Percentiles rank a stretch among this genome's conserved stretches.
These are phyloP conservation scores for Arthrobotrys conoides DNA, from an alignment of 2,329 filamentous ascomycete species.

Conservation along the genomic window DNA sequence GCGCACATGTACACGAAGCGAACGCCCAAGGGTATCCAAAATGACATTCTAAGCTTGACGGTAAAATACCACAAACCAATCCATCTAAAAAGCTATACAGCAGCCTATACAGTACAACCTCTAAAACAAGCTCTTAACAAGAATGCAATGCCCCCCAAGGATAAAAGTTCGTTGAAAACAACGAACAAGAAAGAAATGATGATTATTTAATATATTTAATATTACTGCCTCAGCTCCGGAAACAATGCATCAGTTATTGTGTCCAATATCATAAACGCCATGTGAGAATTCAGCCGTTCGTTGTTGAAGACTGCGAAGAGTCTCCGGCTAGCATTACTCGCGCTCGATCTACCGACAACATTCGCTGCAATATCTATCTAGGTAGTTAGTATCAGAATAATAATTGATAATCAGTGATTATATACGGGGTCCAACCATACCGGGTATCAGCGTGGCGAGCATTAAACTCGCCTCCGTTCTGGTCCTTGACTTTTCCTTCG, in stretches of 20 bases:
- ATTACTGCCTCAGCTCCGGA: conserved; percentile 48
- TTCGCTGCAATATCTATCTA: conserved; percentile 83
- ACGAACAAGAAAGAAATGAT: neutral
- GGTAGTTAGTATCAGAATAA: conserved; percentile 15
- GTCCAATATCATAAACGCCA: conserved; percentile 56
- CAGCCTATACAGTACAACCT: conserved; percentile 64
- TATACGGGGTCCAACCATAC: conserved; percentile 14
- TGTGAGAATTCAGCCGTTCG: conserved; percentile 82
- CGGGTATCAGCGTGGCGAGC: conserved; percentile 86
- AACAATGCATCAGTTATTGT: conserved; percentile 53
- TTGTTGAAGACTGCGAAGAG: conserved; percentile 95
- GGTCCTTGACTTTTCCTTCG: conserved; percentile 82
- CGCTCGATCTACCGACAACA: conserved; percentile 93
- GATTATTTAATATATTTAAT: no score
- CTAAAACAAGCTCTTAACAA: neutral
- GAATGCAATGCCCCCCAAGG: conserved; percentile 40
- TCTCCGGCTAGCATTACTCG: conserved; percentile 87
- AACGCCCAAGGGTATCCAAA: conserved; percentile 50
- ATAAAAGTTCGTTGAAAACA: neutral
- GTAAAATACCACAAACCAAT: conserved; percentile 27
- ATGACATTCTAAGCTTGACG: neutral
- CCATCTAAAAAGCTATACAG: conserved; percentile 33
- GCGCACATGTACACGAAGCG: conserved; percentile 12
- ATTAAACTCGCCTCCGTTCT: conserved; percentile 89
- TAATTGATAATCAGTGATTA: no score